Base-by-base conservation (phyloP, 192 early-diverging fungal genomes). In the Dissophora ornata region DNA sequence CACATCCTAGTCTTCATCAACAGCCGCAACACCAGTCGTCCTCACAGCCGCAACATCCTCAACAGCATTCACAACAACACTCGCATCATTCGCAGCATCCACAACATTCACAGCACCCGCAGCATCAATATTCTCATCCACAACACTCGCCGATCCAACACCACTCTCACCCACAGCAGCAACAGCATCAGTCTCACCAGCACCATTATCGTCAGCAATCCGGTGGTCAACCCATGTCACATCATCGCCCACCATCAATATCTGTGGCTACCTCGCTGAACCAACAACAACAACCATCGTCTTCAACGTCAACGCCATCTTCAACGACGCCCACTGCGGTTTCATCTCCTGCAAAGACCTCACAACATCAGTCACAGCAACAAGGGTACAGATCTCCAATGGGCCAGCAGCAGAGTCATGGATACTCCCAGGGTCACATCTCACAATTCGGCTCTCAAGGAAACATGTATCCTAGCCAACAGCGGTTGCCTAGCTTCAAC, bases 401-500 rank as follows among this genome's bases (percentile, higher is more conserved):
- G 22, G 24, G 21, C 25, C 42, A 42, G 19, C 52, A 66, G 12
- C 11, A 8, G n/a, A 38, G 36, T 16, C 65, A 55, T n/a, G 34
- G 48, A 40, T 57, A 48, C 26, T 33, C 57, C 11, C 49, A 33
- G 34, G 42, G 21, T 45, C n/a, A n/a, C n/a, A n/a, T n/a, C n/a
- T n/a, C n/a, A n/a, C n/a, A n/a, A n/a, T 18, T 22, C 18, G 18
- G 42, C 22, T 28, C 47, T 4, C 36, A 38, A 38, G 36, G 36
- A 38, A 67, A 21, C 45, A 47, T 44, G 5, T 57, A 22, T 24
- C 36, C 44, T 60, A 29, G 46, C 19, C 44, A 54, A 26, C 62
- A 60, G 49, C 47, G 63, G 15, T 15, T 66, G 16, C 44, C 57
- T 7, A 61, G 71, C 33, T 60, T 46, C 49, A 65, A 41, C 30